Conservation (phyloP, 176 grass and related monocot genomes). For the Bromus sterilis region DNA sequence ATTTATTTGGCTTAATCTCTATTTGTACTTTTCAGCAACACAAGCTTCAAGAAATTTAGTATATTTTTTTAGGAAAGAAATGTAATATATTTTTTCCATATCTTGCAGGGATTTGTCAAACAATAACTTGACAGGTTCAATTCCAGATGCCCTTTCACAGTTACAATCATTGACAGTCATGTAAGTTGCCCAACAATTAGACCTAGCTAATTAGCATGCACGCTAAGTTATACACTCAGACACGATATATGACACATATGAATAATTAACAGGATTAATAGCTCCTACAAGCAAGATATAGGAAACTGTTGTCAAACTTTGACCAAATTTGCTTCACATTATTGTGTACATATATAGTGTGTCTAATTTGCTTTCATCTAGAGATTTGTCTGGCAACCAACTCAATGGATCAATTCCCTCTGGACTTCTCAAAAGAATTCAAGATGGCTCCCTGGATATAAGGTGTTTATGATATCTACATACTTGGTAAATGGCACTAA, state of each 20-base stretch:
- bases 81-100: background rate
- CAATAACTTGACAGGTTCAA: background rate
- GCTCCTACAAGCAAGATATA: too few relatives aligned
- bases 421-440: background rate
- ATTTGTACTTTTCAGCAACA: background rate
- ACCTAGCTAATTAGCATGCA: background rate
- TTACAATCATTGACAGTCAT: background rate
- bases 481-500: background rate
- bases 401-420: background rate
- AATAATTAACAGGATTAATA: too few relatives aligned
- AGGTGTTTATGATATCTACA: background rate
- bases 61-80: too few relatives aligned
- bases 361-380: background rate
- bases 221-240: background rate
- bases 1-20: background rate
- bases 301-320: too few relatives aligned
- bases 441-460: background rate
- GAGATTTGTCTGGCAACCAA: background rate
- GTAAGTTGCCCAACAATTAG: background rate
- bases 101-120: background rate
- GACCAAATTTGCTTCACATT: too few relatives aligned
- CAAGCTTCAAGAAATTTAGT: background rate
- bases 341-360: background rate
- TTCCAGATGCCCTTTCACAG: background rate
- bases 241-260: background rate